A percentile compares a stretch with the other conserved stretches of the same genome.
Evolutionary conservation across 148 eudicot species (phyloP).

Genomic region (Drosera capensis): DNA sequence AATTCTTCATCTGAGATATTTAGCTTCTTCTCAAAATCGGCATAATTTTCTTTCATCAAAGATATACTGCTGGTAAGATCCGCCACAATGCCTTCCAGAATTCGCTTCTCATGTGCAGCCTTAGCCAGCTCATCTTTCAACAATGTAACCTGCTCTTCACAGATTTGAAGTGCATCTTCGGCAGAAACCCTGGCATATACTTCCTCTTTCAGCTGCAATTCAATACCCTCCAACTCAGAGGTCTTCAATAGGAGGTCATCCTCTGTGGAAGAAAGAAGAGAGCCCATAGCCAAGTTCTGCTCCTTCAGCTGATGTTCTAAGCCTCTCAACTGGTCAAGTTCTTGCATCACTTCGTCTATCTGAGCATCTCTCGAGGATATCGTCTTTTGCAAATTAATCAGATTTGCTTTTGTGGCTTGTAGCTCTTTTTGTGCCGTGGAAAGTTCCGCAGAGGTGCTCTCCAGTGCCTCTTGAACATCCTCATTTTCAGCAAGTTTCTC

Average conservation of each 20-base stretch:
- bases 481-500: constrained; percentile 40
- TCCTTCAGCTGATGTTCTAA: constrained; percentile 40
- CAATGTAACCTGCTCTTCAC: constrained; percentile 14
- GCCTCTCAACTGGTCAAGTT: constrained; percentile 33
- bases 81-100: constrained; percentile 28
- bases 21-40: no score
- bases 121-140: constrained; percentile 25
- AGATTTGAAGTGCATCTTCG: constrained; percentile 14
- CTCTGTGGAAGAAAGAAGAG: constrained; percentile 18
- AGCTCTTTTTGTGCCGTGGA: constrained; percentile 24
- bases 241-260: constrained; percentile 29
- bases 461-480: constrained; percentile 43
- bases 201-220: constrained; percentile 34
- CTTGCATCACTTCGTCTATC: constrained; percentile 25
- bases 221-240: constrained; percentile 31
- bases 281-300: constrained; percentile 23
- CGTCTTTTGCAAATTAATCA: constrained; percentile 20
- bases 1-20: no score
- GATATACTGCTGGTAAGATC: constrained; percentile 20
- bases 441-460: constrained; percentile 23
- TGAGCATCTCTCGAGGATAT: constrained; percentile 24
- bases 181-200: constrained; percentile 19
- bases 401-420: constrained; percentile 24
- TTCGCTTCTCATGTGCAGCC: constrained; percentile 20
- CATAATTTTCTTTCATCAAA: constrained; percentile 27